phyloP scores from a whole-genome alignment of 345 rosid species.

The Eucalyptus erythrocorys region DNA sequence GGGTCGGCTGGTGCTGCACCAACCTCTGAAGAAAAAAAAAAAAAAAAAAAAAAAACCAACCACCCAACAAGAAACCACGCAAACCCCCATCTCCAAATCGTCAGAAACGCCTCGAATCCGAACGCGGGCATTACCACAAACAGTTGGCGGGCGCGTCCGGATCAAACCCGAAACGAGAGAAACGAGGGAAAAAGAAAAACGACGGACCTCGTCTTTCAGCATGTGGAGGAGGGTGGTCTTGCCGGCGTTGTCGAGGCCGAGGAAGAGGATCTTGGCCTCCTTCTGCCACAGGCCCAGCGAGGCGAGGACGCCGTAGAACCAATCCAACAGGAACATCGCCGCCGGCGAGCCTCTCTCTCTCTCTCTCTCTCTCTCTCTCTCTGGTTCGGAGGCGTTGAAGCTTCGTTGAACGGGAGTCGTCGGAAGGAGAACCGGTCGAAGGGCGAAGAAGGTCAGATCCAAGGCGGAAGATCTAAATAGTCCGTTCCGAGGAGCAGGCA shows the following conservation, averaged over 20 bases:
- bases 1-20: conserved; percentile 73
- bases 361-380: background rate
- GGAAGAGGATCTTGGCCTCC: conserved; percentile 84
- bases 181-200: no score
- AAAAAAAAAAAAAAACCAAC: background rate
- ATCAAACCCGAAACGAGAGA: background rate
- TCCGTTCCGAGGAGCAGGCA: background rate
- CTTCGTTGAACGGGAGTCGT: background rate
- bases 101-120: background rate
- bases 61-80: background rate
- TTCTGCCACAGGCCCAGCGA: conserved; percentile 85
- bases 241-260: conserved; percentile 94
- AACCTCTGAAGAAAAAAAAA: conserved; percentile 29
- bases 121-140: background rate
- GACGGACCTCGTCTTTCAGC: conserved; percentile 1
- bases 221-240: conserved; percentile 93
- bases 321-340: conserved; percentile 67
- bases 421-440: background rate
- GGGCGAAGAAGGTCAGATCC: background rate
- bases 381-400: background rate
- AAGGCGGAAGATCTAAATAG: background rate
- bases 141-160: background rate
- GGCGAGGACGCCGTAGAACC: conserved; percentile 84
- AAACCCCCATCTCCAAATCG: background rate
- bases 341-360: background rate